Conservation (phyloP, 208 protist species). For the Trypanosoma caninum region DNA sequence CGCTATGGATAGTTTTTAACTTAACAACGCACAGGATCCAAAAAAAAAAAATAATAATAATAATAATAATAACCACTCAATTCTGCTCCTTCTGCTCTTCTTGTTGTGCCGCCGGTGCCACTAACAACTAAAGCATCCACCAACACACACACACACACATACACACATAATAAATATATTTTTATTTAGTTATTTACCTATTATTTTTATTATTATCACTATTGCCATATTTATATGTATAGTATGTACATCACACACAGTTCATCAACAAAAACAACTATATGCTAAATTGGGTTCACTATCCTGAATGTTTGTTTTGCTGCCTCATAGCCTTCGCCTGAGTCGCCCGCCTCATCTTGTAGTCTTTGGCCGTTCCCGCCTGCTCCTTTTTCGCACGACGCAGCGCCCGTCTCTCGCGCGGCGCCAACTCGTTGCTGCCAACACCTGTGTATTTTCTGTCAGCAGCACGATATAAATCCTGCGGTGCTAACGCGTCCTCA, state of each 20-base stretch:
- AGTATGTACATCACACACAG: no score
- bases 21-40: not conserved
- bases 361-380: conserved; percentile 29
- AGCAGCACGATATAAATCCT: conserved; percentile 77
- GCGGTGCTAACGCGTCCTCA: conserved; percentile 74
- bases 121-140: not conserved
- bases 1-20: no score
- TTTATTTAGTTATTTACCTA: not conserved
- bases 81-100: not conserved
- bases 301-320: not conserved
- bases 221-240: no score
- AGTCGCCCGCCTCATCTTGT: conserved; percentile 33
- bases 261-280: no score
- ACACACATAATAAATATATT: not conserved
- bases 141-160: not conserved
- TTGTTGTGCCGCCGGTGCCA: not conserved
- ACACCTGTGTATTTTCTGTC: conserved; percentile 65
- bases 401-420: conserved; percentile 69
- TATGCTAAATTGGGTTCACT: no score
- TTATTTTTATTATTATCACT: no score
- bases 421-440: conserved; percentile 61
- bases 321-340: conserved; percentile 28
- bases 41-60: conserved; percentile 1
- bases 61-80: not conserved
- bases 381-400: conserved; percentile 76